Base-by-base conservation (phyloP, 176 grass and related monocot genomes). In the Oryza coarctata region DNA sequence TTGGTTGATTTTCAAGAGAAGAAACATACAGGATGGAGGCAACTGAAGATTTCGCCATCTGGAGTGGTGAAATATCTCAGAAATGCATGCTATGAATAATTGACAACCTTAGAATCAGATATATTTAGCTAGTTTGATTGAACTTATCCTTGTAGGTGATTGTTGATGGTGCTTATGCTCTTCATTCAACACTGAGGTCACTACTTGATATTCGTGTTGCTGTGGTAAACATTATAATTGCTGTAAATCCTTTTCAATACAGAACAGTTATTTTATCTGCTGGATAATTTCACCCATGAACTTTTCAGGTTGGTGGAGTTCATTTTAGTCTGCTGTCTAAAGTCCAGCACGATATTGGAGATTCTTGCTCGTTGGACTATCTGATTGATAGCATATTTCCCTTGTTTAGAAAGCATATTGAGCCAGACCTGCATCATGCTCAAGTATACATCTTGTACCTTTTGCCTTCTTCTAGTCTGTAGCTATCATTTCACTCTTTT, bases 341-440 rank as follows among this genome's bases (percentile, higher is more conserved):
- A 95, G 95, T 98, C 71, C 86, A 92, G 66, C 95, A 98, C 43
- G 95, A 98, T 74, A 98, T 98, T 84, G 95, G 95, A 74, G 92
- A 98, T 91, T 95, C 95, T 83, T 98, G 95, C 70, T 98, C 95
- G 62, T 89, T 98, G 86, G 95, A 98, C 85, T 98, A 93, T 81
- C 90, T 98, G 63, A 98, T 98, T 14, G 95, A 98, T 86, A 98
- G 95, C 80, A 98, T 98, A 88, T 98, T 95, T 80, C 95, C 95
- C 52, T 81, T 98, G 44, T 98, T 98, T 71, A 89, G 95, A 74
- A 98, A 93, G 79, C 95, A 98, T 58, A 98, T 98, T 72, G 95
- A 98, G 76, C 95, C 92, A 71, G 95, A 98, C 74, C 84, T 98
- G 70, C 95, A 98, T 92, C 95, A 98, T 86, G 92, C 95, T 34